Base-by-base conservation (phyloP, 2,329 filamentous ascomycete species). In the Aspergillus oerlinghausenensis region DNA sequence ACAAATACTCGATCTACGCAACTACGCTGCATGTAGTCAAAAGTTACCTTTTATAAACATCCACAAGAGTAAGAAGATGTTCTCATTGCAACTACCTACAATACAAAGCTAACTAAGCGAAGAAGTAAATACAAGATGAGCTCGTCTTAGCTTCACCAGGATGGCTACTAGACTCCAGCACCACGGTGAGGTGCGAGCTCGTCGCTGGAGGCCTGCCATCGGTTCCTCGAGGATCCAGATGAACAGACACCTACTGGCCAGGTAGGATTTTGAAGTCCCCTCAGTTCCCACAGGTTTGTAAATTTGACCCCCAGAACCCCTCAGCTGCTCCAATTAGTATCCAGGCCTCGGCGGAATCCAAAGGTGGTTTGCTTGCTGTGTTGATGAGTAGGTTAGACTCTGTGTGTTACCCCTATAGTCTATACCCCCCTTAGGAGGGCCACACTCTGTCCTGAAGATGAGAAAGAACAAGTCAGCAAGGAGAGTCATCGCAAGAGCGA, bases 171-270 rank as follows among this genome's bases (percentile, higher is more conserved):
- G 56, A 58, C 56, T 55, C 56, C 52, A 55, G 38, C 56, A 55
- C 56, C 56, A 52, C 56, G 56, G 26, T 58, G 52, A 58, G 56
- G 56, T 58, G 56, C 56, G 53, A 58, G 56, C 50, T 58, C 45
- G 26, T 50, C 56, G 56, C 29, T 55, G 52, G 56, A 52, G 56
- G 21, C 49, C 43, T 47, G 43, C 11, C 14, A 21, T 50, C 49
- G 26, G 49, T 50, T 38, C 35, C 28, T 25, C 43, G 4, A 47
- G 43, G 43, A 47, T 3, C 43, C 43, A 26, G n/a, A 47, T 23
- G 19, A 25, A 14, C 43, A 47, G 43, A 21, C 43, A 47, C 43
- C 43, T 47, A 47, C 43, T 47, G 43, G 23, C 19, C 11, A 47
- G 23, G 43, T 47, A 47, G 43, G 43, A 47, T 47, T 47, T 47